Percentiles rank a stretch among this genome's conserved stretches.
These are phyloP conservation scores for Epichloe bromicola DNA, from an alignment of 2,329 filamentous ascomycete species.

Conservation along the genomic window DNA sequence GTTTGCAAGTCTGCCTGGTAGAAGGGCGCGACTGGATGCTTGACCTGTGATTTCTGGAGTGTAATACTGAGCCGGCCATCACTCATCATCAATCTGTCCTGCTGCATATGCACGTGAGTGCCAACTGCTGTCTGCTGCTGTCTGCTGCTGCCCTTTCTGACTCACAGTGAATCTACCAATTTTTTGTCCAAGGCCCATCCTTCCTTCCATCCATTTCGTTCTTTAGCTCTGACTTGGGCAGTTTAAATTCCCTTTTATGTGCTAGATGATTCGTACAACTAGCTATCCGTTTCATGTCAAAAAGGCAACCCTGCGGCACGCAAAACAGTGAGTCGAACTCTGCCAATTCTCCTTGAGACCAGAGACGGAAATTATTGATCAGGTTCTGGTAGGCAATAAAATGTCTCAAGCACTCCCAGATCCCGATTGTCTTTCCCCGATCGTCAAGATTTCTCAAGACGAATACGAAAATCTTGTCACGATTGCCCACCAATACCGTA, in stretches of 20 bases:
- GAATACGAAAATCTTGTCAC: conserved; percentile 1
- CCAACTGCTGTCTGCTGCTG: not conserved
- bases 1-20: no score
- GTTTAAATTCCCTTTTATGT: not conserved
- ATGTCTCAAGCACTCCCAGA: not conserved
- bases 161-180: not conserved
- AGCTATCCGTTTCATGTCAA: not conserved
- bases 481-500: conserved; percentile 1
- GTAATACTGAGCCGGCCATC: not conserved
- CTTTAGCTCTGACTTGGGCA: no score
- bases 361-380: not conserved
- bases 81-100: not conserved
- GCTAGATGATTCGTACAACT: not conserved
- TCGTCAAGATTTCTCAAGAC: not conserved
- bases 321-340: not conserved
- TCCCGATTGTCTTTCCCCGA: not conserved
- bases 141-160: not conserved
- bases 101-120: conserved; percentile 3
- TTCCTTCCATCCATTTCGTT: not conserved
- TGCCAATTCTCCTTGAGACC: not conserved
- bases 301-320: not conserved
- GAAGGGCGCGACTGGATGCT: no score
- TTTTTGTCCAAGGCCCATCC: not conserved
- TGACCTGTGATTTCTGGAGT: not conserved
- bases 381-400: not conserved